A percentile compares a stretch with the other conserved stretches of the same genome.
Evolutionary conservation across 2,329 filamentous ascomycete species (phyloP).

Genomic region (Trichoderma atrobrunneum): DNA sequence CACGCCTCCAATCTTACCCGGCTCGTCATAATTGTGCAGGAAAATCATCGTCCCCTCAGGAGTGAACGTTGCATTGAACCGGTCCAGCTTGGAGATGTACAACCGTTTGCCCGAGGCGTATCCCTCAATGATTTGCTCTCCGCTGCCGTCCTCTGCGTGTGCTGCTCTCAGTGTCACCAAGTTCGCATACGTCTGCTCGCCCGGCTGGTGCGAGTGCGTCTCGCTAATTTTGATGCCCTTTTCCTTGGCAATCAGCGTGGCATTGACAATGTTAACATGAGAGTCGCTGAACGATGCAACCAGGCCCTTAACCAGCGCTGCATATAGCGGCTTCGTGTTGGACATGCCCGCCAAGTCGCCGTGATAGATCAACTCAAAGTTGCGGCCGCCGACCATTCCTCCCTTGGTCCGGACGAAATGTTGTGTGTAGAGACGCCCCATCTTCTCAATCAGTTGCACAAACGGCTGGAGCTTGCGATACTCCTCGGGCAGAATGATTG

Average conservation of each 20-base stretch:
- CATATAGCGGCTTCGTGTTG: slow-evolving; percentile 76
- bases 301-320: slow-evolving; percentile 74
- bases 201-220: slow-evolving; percentile 60
- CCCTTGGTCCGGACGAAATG: slow-evolving; percentile 55
- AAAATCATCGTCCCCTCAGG: slow-evolving; percentile 74
- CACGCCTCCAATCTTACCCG: slow-evolving; percentile 79
- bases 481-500: slow-evolving; percentile 77
- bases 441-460: slow-evolving; percentile 72
- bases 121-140: slow-evolving; percentile 56
- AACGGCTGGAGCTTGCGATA: slow-evolving; percentile 76
- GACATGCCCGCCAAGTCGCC: slow-evolving; percentile 68
- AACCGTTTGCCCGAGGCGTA: slow-evolving; percentile 62
- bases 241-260: slow-evolving; percentile 69
- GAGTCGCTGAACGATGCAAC: slow-evolving; percentile 65
- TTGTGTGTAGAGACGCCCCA: slow-evolving; percentile 76
- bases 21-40: slow-evolving; percentile 76
- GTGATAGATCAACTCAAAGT: slow-evolving; percentile 75
- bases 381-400: slow-evolving; percentile 56
- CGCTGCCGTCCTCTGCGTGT: slow-evolving; percentile 32
- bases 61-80: slow-evolving; percentile 70
- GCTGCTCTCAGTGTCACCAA: slow-evolving; percentile 69
- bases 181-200: slow-evolving; percentile 64
- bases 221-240: slow-evolving; percentile 77
- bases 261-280: slow-evolving; percentile 81
- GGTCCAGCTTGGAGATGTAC: slow-evolving; percentile 70